These are phyloP conservation scores for Gautieria morchelliformis DNA, from an alignment of 768 basidiomycete species.

Conservation along the genomic window DNA sequence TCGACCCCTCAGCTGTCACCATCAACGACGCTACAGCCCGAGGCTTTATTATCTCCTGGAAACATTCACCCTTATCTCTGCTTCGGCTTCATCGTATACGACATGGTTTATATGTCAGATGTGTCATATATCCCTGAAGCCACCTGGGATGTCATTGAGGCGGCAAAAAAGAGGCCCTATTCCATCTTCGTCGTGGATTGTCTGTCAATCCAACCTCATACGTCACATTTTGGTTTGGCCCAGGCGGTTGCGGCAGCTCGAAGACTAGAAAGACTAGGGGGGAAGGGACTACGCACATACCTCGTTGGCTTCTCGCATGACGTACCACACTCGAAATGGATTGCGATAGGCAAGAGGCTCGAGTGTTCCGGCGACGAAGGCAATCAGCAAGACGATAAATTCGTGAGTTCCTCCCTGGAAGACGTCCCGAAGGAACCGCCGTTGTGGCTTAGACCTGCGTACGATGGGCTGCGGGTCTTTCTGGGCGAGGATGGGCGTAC, in stretches of 20 bases:
- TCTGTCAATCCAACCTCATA: slow-evolving; percentile 52
- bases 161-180: slow-evolving; percentile 20
- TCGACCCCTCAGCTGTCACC: slow-evolving; percentile 26
- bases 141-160: slow-evolving; percentile 45
- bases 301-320: slow-evolving; percentile 69
- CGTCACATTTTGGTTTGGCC: slow-evolving; percentile 72
- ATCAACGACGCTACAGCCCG: slow-evolving; percentile 15
- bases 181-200: slow-evolving; percentile 72
- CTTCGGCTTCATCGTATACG: slow-evolving; percentile 61
- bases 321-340: slow-evolving; percentile 70
- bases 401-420: slow-evolving; percentile 15
- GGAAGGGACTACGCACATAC: slow-evolving; percentile 45
- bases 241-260: slow-evolving; percentile 49
- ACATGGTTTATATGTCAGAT: slow-evolving; percentile 75
- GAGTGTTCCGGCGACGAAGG: slow-evolving; percentile 34
- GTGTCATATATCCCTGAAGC: slow-evolving; percentile 71
- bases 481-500: slow-evolving; percentile 32
- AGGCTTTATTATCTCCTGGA: slow-evolving; percentile 5
- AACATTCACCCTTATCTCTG: slow-evolving; percentile 49
- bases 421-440: slow-evolving; percentile 12
- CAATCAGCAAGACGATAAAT: slow-evolving; percentile 38
- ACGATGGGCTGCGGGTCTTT: slow-evolving; percentile 60
- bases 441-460: slow-evolving; percentile 62
- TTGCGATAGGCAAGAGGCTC: slow-evolving; percentile 48
- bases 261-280: slow-evolving; percentile 41